phyloP scores from a whole-genome alignment of 345 rosid species.

The rapeseed (Brassica napus) region Da-Ae NC_063436.1:31249501-31250000 shows the following conservation, averaged over 20 bases:
- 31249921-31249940: constrained; percentile 29
- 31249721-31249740: constrained; percentile 28
- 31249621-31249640: neutral
- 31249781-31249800: constrained; percentile 25
- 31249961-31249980: constrained; percentile 20
- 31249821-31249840: constrained; percentile 16
- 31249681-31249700: constrained; percentile 8
- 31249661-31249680: neutral
- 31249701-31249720: constrained; percentile 15
- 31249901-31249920: constrained; percentile 39
- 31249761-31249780: neutral
- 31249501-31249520: neutral
- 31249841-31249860: neutral
- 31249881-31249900: constrained; percentile 37
- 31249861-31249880: neutral
- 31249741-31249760: constrained; percentile 26
- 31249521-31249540: neutral
- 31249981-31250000: constrained; percentile 28
- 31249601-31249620: neutral
- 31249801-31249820: constrained; percentile 12
- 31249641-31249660: neutral
- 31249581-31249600: neutral
- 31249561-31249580: neutral
- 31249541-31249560: neutral
- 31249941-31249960: constrained; percentile 35